A percentile compares a stretch with the other conserved stretches of the same genome.
Conservation (phyloP, 108 stramenopile genomes). For the Aurantiochytrium sp. region DNA sequence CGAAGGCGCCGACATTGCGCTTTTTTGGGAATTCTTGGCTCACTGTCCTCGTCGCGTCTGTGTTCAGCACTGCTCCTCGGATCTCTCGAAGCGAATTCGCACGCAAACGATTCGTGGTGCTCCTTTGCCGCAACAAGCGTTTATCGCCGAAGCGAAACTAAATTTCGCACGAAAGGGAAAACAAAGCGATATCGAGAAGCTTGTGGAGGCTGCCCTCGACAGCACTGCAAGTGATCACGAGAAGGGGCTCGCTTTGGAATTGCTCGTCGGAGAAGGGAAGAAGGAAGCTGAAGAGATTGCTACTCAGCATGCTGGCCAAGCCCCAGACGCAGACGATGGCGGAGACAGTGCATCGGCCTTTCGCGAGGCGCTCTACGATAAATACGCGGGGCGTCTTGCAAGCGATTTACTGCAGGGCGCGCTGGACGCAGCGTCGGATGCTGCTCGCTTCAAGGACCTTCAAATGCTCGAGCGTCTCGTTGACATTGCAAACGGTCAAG, state of each 20-base stretch:
- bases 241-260: too few species aligned
- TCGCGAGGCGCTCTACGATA: background rate
- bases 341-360: too few species aligned
- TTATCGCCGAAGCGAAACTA: too few species aligned
- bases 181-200: too few species aligned
- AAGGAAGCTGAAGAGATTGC: too few species aligned
- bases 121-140: too few species aligned
- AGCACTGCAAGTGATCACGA: too few species aligned
- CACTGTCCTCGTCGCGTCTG: background rate
- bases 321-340: too few species aligned
- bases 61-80: background rate
- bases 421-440: background rate
- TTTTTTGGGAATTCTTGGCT: background rate
- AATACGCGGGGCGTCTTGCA: background rate
- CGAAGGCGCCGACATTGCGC: background rate
- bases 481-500: background rate
- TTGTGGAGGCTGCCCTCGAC: too few species aligned
- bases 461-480: background rate
- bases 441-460: background rate
- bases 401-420: background rate
- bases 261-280: too few species aligned
- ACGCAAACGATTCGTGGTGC: background rate
- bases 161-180: too few species aligned
- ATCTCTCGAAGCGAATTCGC: background rate
- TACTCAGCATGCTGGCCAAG: too few species aligned